Evolutionary conservation across 2,329 filamentous ascomycete species (phyloP).

Genomic region (Claviceps capensis): DNA sequence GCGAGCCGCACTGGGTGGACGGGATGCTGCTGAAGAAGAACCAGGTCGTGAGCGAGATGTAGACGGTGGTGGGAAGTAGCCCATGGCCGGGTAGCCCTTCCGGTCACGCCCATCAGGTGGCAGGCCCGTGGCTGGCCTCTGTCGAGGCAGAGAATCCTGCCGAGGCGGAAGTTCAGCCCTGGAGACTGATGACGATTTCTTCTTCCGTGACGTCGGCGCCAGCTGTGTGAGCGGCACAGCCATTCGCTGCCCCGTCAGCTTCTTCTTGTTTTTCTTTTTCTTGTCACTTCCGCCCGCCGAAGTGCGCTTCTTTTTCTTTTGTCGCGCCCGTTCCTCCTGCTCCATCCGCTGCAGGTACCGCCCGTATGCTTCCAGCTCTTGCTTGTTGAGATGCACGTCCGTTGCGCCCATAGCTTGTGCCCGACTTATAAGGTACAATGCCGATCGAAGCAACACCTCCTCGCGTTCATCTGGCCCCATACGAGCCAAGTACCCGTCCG

Average conservation of each 20-base stretch:
- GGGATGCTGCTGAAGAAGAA: conserved; percentile 28
- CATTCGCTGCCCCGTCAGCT: conserved; percentile 36
- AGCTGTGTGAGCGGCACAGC: conserved; percentile 40
- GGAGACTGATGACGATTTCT: conserved; percentile 13
- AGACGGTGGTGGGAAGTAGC: conserved; percentile 35
- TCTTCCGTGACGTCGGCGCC: conserved; percentile 27
- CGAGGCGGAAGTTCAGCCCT: conserved; percentile 9
- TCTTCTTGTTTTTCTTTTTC: conserved; percentile 28
- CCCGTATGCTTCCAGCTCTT: conserved; percentile 71
- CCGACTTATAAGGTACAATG: conserved; percentile 64
- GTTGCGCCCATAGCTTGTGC: conserved; percentile 63
- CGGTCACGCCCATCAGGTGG: conserved; percentile 20
- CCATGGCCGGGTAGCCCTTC: conserved; percentile 31
- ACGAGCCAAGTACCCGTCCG: conserved; percentile 33
- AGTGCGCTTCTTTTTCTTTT: conserved; percentile 43
- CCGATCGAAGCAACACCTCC: conserved; percentile 62
- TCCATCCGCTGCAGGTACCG: conserved; percentile 47
- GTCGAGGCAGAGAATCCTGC: conserved; percentile 24
- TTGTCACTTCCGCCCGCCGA: conserved; percentile 17
- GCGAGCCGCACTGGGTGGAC: conserved; percentile 18
- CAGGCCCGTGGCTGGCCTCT: conserved; percentile 24
- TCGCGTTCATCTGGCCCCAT: conserved; percentile 51
- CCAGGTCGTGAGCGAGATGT: conserved; percentile 26
- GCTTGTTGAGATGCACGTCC: conserved; percentile 66
- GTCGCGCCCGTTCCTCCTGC: conserved; percentile 48